Conservation (phyloP, 176 grass and related monocot genomes). For the maize (Zea mays) region DNA sequence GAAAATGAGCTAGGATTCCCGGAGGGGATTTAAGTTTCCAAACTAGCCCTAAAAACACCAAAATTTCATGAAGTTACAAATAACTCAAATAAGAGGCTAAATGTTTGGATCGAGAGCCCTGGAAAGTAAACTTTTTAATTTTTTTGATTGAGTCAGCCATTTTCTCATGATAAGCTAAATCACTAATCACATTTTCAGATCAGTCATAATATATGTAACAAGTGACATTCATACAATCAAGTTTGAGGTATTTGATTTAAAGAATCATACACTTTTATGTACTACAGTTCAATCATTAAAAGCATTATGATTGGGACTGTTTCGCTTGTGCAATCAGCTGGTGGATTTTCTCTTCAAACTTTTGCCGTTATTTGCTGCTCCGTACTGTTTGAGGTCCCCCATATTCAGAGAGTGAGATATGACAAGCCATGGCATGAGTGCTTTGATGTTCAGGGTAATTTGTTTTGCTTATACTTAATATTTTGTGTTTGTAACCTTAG, state of each 20-base stretch:
- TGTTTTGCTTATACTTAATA: constrained; percentile 27
- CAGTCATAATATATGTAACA: constrained; percentile 85
- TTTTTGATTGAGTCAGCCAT: constrained; percentile 24
- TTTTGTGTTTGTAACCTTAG: constrained; percentile 2
- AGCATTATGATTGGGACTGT: constrained; percentile 15
- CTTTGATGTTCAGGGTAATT: constrained; percentile 89
- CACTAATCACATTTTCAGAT: constrained; percentile 71
- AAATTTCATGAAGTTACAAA: constrained; percentile 95
- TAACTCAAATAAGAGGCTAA: constrained; percentile 91
- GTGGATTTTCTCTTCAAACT: constrained; percentile 38
- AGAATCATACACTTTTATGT: constrained; percentile 5
- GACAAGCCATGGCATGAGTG: constrained; percentile 98
- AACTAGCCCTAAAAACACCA: constrained; percentile 62
- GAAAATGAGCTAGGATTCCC: too few species aligned
- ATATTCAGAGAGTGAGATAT: constrained; percentile 80
- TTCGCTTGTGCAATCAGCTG: constrained; percentile 30
- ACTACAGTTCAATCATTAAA: constrained; percentile 20
- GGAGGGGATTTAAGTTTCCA: too few species aligned
- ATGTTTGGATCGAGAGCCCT: constrained; percentile 97
- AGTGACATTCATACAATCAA: constrained; percentile 97
- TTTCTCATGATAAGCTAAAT: constrained; percentile 43
- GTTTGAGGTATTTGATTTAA: constrained; percentile 68
- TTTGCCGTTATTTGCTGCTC: constrained; percentile 78
- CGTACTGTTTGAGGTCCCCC: constrained; percentile 88
- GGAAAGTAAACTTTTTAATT: constrained; percentile 71